Base-by-base conservation (phyloP, 192 early-diverging fungal species). In the Coemansia umbellata region DNA sequence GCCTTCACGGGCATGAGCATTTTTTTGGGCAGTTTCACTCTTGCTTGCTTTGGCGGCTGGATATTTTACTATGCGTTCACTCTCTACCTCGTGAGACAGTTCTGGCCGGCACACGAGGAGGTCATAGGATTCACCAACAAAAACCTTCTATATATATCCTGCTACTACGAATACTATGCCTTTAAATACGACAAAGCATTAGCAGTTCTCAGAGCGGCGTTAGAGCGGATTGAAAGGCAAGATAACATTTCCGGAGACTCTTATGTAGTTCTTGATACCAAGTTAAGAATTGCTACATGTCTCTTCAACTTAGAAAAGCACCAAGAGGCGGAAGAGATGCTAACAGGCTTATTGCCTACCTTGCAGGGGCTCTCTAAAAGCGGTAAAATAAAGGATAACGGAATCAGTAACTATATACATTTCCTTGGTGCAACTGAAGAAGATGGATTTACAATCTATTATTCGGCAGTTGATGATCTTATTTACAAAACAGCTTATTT, bases 281-380 rank as follows among this genome's bases (percentile, higher is more conserved):
- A 64, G 39, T 50, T 68, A 24, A 59, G 60, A 24, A 68, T 75
- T 9, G 66, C 57, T 0, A 54, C 50, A 52, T 75, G 72, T 36
- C 31, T 56, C 44, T 56, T 47, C 27, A 43, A 30, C 24, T 15
- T 50, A 2, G 66, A 66, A 0, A 24, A 60, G 9, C 27, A 11
- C 31, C 30, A 18, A 3, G 60, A 50, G 5, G 55, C 61, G 19
- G 50, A 37, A 3, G 28, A 41, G 42, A 15, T 33, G 15, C 47
- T 69, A 10, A 47, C 37, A 15, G 33, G 48, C 5, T 50, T 67
- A 7, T 21, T 68, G 37, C 39, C 56, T 1, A 21, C 10, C 10
- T 36, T 55, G 8, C 31, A 53, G 14, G 28, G 21, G 5, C 43
- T 45, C 43, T 45, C 43, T 8, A 3, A 15, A 28, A 10, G 8